A percentile compares a stretch with the other conserved stretches of the same genome.
Conservation (phyloP, 805 yeast species). For the Millerozyma acaciae region DNA sequence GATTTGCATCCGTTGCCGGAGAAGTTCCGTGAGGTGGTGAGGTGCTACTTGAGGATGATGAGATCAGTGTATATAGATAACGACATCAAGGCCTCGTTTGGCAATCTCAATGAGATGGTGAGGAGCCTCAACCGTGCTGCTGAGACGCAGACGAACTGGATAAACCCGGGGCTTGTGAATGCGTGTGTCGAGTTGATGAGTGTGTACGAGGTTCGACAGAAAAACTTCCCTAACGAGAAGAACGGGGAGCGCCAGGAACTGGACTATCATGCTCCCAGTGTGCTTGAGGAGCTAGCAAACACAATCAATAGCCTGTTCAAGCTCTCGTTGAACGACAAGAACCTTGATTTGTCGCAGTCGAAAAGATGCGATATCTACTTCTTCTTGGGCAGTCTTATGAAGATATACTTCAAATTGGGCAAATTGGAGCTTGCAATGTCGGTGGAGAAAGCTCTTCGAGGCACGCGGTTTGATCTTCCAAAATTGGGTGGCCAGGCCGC, state of each 20-base stretch:
- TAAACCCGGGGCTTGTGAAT: conserved; percentile 40
- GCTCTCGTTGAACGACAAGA: conserved; percentile 73
- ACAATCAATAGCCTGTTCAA: conserved; percentile 72
- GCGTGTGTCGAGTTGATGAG: conserved; percentile 39
- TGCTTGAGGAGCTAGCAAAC: conserved; percentile 54
- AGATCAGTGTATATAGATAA: conserved; percentile 29
- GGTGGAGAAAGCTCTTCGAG: conserved; percentile 63
- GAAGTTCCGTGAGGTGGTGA: conserved; percentile 30
- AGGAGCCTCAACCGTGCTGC: conserved; percentile 49
- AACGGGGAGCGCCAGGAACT: conserved; percentile 18
- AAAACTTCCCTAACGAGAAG: conserved; percentile 23
- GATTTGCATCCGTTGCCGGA: conserved; percentile 37
- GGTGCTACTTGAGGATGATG: conserved; percentile 32
- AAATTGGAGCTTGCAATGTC: conserved; percentile 73
- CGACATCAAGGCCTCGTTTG: conserved; percentile 30
- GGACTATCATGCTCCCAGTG: conserved; percentile 10
- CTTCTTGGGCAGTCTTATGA: conserved; percentile 66
- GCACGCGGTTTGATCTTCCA: conserved; percentile 54
- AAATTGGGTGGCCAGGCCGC: conserved; percentile 33
- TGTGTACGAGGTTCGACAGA: conserved; percentile 34
- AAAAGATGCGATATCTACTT: conserved; percentile 65
- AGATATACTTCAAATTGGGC: conserved; percentile 60
- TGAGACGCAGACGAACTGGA: conserved; percentile 52
- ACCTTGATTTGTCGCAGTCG: conserved; percentile 43
- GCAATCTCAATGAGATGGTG: conserved; percentile 38